phyloP scores from a whole-genome alignment of 2,329 filamentous ascomycete genomes.

The Penicillium polonicum region DNA sequence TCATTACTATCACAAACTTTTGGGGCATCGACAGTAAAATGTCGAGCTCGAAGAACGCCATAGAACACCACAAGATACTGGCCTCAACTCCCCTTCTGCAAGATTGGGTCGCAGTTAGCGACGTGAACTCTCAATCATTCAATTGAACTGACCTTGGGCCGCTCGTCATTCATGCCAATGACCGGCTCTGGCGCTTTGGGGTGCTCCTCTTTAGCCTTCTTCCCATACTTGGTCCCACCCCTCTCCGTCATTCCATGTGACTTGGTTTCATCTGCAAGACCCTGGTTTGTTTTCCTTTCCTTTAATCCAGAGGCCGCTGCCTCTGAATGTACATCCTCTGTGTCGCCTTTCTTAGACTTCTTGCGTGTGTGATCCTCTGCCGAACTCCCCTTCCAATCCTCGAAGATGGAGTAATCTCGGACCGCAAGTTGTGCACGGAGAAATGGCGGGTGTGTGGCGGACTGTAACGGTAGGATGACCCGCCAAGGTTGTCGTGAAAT shows the following conservation, averaged over 20 bases:
- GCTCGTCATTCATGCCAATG: constrained; percentile 56
- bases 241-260: constrained; percentile 44
- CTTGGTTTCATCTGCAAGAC: constrained; percentile 38
- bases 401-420: constrained; percentile 22
- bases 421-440: constrained; percentile 2
- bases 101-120: constrained; percentile 12
- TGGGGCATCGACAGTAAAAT: constrained; percentile 1
- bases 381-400: constrained; percentile 37
- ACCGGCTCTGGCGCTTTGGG: constrained; percentile 53
- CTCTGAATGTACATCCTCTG: constrained; percentile 34
- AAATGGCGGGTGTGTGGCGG: constrained; percentile 14
- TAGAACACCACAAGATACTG: background rate
- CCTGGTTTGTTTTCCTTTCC: constrained; percentile 32
- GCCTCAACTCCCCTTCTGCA: constrained; percentile 29
- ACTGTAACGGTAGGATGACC: constrained; percentile 19
- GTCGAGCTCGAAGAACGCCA: constrained; percentile 4
- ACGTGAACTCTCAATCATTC: background rate
- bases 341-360: constrained; percentile 32
- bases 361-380: constrained; percentile 35
- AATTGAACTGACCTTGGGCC: constrained; percentile 41
- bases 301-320: constrained; percentile 30
- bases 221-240: constrained; percentile 36
- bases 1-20: constrained; percentile 10
- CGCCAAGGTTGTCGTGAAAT: constrained; percentile 16
- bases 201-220: constrained; percentile 49